Conservation (phyloP, 352 stramenopile species). For the Globisporangium apiculatum region DNA sequence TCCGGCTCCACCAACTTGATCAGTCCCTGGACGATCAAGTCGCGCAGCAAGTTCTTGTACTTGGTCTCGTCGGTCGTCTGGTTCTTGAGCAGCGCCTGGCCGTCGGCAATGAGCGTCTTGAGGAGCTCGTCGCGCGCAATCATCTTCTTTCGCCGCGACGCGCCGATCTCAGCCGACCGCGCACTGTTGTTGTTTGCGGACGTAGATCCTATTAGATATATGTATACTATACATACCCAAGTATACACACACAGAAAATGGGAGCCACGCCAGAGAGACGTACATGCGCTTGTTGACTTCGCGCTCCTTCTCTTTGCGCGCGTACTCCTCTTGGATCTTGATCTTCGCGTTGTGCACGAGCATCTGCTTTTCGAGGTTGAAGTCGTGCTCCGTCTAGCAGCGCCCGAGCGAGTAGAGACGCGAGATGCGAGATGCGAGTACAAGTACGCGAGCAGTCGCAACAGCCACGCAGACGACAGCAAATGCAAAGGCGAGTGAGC, state of each 20-base stretch:
- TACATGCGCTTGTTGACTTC: conserved; percentile 92
- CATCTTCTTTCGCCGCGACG: conserved; percentile 97
- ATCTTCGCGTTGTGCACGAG: conserved; percentile 97
- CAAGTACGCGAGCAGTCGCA: neutral
- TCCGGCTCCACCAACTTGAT: conserved; percentile 98
- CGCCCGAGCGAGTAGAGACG: neutral
- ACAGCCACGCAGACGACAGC: neutral
- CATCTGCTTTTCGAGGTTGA: conserved; percentile 99
- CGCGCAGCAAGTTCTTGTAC: conserved; percentile 93
- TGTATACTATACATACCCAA: no score
- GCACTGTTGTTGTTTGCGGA: conserved; percentile 24
- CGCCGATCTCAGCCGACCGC: conserved; percentile 91
- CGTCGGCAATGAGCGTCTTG: conserved; percentile 71
- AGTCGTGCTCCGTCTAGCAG: conserved; percentile 95
- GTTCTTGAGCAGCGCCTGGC: conserved; percentile 42
- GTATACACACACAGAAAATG: no score
- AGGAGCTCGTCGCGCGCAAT: conserved; percentile 88
- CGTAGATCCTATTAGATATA: no score
- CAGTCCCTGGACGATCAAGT: conserved; percentile 96
- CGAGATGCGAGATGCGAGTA: neutral
- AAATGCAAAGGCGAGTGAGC: neutral
- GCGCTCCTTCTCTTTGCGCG: conserved; percentile 96
- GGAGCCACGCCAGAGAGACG: conserved; percentile 6
- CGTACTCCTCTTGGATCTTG: conserved; percentile 96
- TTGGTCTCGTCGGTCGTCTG: conserved; percentile 69